Percentiles rank a stretch among this genome's conserved stretches.
Evolutionary conservation across 2,329 filamentous ascomycete species (phyloP).

Genomic region (Alternaria brassicae): DNA sequence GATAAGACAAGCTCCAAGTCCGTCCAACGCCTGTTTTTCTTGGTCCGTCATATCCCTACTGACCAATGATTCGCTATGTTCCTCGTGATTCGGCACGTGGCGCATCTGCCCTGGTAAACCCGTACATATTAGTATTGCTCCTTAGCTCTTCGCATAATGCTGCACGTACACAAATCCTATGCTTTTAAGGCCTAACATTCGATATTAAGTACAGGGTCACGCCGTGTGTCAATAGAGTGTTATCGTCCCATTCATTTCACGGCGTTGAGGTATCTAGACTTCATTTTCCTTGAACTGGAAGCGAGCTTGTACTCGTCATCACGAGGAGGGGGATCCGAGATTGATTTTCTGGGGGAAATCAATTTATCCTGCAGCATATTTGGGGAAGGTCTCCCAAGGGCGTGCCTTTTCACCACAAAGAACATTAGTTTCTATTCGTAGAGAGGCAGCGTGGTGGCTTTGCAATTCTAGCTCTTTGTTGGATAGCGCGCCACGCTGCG

Average conservation of each 20-base stretch:
- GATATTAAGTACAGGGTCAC: slow-evolving; percentile 10
- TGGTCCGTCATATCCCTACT: slow-evolving; percentile 26
- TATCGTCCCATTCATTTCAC: neutral
- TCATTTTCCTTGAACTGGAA: neutral
- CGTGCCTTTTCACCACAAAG: neutral
- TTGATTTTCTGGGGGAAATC: slow-evolving; percentile 3
- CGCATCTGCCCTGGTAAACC: slow-evolving; percentile 17
- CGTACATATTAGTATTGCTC: slow-evolving; percentile 5
- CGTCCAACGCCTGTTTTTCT: neutral
- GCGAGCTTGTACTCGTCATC: neutral
- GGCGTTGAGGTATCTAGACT: neutral
- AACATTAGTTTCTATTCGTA: neutral
- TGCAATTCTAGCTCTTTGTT: neutral
- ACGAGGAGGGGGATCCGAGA: slow-evolving; percentile 15
- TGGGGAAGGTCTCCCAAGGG: neutral
- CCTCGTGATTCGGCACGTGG: slow-evolving; percentile 18
- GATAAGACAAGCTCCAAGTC: neutral
- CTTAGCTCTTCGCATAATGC: neutral
- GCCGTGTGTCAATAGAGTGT: neutral
- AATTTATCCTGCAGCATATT: slow-evolving; percentile 2
- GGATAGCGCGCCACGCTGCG: neutral
- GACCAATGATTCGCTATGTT: slow-evolving; percentile 25
- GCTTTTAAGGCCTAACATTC: neutral
- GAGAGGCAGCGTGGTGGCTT: neutral
- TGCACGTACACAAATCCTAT: neutral